Base-by-base conservation (phyloP, 73 alveolate genomes). In the Tetrahymena elliotti region DNA sequence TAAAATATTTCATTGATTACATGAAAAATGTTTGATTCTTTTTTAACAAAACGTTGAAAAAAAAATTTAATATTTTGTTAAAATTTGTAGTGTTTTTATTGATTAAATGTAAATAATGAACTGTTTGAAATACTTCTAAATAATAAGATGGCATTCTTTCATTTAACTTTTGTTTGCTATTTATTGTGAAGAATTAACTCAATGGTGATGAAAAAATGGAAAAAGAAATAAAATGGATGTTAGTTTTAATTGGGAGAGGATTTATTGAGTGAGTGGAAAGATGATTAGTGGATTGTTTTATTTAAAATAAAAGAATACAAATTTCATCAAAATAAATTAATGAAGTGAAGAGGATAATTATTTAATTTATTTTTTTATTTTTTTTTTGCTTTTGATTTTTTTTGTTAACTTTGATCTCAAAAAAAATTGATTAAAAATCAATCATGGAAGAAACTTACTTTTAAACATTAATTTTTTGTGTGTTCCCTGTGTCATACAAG, bases 401-500 rank as follows among this genome's bases (percentile, higher is more conserved):
- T 47, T 47, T 47, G 20, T 47, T 68, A 68, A 68, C 88, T 68
- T 68, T 68, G 88, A 68, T 68, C 88, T 11, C 38, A 68, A 68
- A 68, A 68, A 68, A 68, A 24, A 68, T 27, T 68, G 20, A 18
- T 68, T 24, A n/a, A 68, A 68, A 68, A 24, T 27, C 16, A 68
- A 68, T 40, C 8, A 40, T 68, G 88, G 88, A n/a, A 68, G n/a
- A 24, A 24, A 6, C 88, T 68, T 68, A 68, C 88, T 31, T 68
- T 68, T 68, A 31, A 68, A 68, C 88, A 68, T 68, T 7, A 68
- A 68, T n/a, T 68, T 68, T 68, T 68, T 68, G 7, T 68, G 88
- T 31, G 88, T 68, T 68, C 88, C 88, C 88, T 68, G 88, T 68
- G 88, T 68, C 88, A 68, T 68, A 68, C 88, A 68, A 68, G 88